Conservation (phyloP, 2,329 filamentous ascomycete genomes). For the Ceratocystis lukuohia region DNA sequence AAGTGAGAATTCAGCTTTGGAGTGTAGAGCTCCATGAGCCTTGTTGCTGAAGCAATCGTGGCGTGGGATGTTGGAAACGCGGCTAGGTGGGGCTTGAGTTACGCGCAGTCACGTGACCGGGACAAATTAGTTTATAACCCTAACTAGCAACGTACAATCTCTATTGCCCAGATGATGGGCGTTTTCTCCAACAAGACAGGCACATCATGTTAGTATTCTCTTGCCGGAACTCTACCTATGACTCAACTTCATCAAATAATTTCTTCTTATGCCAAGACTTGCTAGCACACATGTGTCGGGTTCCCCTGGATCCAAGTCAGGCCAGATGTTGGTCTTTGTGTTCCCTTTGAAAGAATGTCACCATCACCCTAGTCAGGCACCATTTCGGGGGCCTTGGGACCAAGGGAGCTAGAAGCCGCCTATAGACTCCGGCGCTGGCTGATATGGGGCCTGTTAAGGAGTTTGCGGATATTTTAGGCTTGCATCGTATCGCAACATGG, state of each 20-base stretch:
- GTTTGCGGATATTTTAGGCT: neutral
- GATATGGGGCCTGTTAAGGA: neutral
- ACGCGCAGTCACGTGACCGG: constrained; percentile 2
- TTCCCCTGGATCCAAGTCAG: neutral
- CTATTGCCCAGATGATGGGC: neutral
- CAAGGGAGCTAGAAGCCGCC: too few species aligned
- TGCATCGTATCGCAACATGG: neutral
- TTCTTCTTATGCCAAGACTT: neutral
- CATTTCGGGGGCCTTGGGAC: neutral
- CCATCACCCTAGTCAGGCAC: neutral
- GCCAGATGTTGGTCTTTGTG: constrained; percentile 2
- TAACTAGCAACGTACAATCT: neutral
- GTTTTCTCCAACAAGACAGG: neutral
- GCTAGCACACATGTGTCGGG: neutral
- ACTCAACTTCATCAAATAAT: neutral
- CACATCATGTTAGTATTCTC: too few species aligned
- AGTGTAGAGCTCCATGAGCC: neutral
- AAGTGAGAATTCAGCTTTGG: neutral
- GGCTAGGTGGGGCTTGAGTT: neutral
- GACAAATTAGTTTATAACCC: neutral
- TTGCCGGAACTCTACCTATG: neutral
- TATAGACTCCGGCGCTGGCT: neutral
- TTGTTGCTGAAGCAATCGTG: neutral
- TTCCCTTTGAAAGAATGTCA: neutral
- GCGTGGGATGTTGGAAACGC: neutral